Evolutionary conservation across 805 yeast species (phyloP), one percentile per base, ranked within the genome.

Genomic region (Blastobotrys robertii): DNA sequence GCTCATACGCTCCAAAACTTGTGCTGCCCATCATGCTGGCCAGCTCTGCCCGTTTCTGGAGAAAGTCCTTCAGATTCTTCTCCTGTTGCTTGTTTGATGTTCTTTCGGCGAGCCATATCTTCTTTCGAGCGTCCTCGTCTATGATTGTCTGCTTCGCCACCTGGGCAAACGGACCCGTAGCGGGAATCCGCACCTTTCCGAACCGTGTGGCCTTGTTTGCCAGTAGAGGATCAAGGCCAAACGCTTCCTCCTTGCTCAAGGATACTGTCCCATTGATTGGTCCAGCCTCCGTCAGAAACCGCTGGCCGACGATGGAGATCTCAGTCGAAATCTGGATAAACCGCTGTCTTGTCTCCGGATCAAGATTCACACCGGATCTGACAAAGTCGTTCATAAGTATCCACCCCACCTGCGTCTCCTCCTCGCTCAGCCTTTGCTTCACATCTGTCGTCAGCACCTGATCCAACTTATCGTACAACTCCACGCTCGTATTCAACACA

Each of bases 321-420:
- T 79, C 75, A 49, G 84, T 92, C 1, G 95, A 84, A 33, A 86
- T 63, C 14, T 74, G 72, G 29, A 92, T 85, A 58, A 90, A 92
- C 48, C 76, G 72, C 10, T 74, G 69, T 45, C 90, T 69, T 1
- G 81, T 73, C 16, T 68, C 64, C 0, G 77, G 74, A 15, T 70
- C 75, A 80, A 87, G 79, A 54, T 80, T 81, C 29, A 88, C 83
- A 0, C 97, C 98, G 0, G 95, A 84, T 50, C 86, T 79, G 51
- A 84, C 83, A 56, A 92, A 92, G 61, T 92, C 98, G 36, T 82
- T 77, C 48, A 81, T 67, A 19, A 92, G 67, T 38, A 88, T 74
- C 41, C 76, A 72, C 0, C 95, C 98, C 2, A 88, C 97, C 41
- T 79, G 74, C 10, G 76, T 58, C 55, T 92, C 97, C 61, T 92